Base-by-base conservation (phyloP, 2,329 filamentous ascomycete species). In the Penicillium capsulatum region DNA sequence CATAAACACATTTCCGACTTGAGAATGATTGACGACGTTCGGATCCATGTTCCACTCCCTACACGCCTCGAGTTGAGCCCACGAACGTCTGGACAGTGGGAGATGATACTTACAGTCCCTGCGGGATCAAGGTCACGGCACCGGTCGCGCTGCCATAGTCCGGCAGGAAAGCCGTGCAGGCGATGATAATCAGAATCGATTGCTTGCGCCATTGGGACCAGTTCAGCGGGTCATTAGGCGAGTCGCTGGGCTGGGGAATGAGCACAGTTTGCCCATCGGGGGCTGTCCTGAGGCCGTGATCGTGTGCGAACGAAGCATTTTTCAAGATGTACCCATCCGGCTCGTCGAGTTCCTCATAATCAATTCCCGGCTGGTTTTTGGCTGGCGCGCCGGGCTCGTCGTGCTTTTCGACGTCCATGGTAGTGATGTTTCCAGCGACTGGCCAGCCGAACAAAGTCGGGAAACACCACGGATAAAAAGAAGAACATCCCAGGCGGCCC, bases 1-100 rank as follows among this genome's bases (percentile, higher is more conserved):
- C 64, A 68, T 67, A 51, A 71, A 70, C 4, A 69, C 56, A 48
- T 70, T 70, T 17, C 64, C 67, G 4, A 64, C 65, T 34, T 65
- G 60, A 0, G 60, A 63, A 36, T 67, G 60, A 38, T 70, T 65
- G 36, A 71, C 65, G 24, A 55, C 44, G 37, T 67, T 62, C 7
- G 57, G 47, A 5, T 59, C 59, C 53, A 68, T 63, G 16, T 57
- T 42, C 66, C 66, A 69, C 26, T 57, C 47, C 6, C 55, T 58
- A 17, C n/a, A 19, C 31, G n/a, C n/a, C n/a, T n/a, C n/a, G n/a
- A 22, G 19, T 22, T 22, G n/a, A 38, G 17, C 13, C 5, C 17
- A 27, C 19, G 9, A 3, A 24, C 8, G 17, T 2, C 8, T 20
- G 20, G 13, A 17, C 17, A 30, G 13, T 13, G 11, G n/a, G 11